Base-by-base conservation (phyloP, 2,329 filamentous ascomycete genomes). In the Pseudocercospora eumusae region DNA sequence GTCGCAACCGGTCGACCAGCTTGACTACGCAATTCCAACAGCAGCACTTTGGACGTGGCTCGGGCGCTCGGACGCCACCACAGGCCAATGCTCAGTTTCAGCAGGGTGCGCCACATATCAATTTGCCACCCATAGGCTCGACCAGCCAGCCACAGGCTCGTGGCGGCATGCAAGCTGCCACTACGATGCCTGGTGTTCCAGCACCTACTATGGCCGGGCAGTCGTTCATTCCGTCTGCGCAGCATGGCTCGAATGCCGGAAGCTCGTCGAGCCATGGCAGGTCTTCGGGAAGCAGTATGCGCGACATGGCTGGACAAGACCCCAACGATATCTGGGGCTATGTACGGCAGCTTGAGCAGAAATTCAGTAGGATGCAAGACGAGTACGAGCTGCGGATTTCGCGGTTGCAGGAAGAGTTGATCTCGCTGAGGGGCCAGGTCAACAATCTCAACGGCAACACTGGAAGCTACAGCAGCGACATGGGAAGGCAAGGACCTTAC, bases 321-420 rank as follows among this genome's bases (percentile, higher is more conserved):
- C 69, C 72, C 13, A 67, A 66, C 20, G 87, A 86, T 45, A 79
- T 93, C 8, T 92, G 88, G 88, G 78, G 82, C 3, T 92, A 92
- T 70, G 84, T 93, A 33, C 86, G 91, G 60, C 83, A 82, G 18
- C 79, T 93, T 55, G 90, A 93, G 71, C 83, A 70, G 33, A 74
- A 77, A 18, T 78, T 82, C 73, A 73, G 74, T 18, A 69, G 76
- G 25, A 80, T 79, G 75, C 76, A 79, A 61, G 78, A 81, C 67
- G 80, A 82, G 61, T 78, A 81, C 65, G 78, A 80, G 59, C 68
- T 77, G 55, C 76, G 77, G 54, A 80, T 82, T 49, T 70, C 72
- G 8, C 72, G 75, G 8, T 63, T 82, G 68, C 76, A 80, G 64
- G 77, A 77, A 50, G 80, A 82, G 65, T 74, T 82, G 36, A 74